Evolutionary conservation across 164 flowering plant genomes (phyloP), one percentile per base, ranked within the genome.

Genomic region (Buxus sempervirens): DNA sequence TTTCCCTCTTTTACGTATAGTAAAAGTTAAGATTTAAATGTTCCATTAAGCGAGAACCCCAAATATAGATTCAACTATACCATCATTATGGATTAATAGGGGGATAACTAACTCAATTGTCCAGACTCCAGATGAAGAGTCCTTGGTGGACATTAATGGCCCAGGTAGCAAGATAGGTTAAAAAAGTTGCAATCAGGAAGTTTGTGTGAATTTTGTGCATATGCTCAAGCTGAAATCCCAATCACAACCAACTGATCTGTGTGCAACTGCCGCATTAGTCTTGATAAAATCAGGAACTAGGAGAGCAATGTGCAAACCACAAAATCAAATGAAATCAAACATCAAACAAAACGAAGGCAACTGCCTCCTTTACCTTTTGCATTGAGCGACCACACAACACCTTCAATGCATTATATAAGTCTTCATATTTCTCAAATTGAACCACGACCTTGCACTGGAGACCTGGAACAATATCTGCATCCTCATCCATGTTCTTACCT

Each of bases 371-470:
- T 71, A 94, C 98, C 97, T 94, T 94, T 64, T 87, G 90, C 82
- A 94, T 70, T 26, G 98, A 91, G 41, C 90, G 93, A 13, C 98
- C 90, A 76, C 88, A 81, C 54, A 94, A 75, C 54, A 83, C 83
- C 77, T 82, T 94, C 74, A 94, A 60, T 45, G 92, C 88, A 79
- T 84, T 82, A 65, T 68, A 80, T 79, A 94, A 91, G 62, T 90
- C 96, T 62, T 62, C 74, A 78, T 86, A 70, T 48, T 74, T 83
- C 79, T 90, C 93, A 64, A 86, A 94, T 77, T 83, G 96, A 68
- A 91, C 93, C 58, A 88, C 82, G 69, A 94, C 77, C 78, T 85
- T 94, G 76, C 98, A 94, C 16, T 91, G 83, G 20, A 94, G 90
- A 70, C 96, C 97, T 48, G 97, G 76, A 70, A 85, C 82, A 64